phyloP scores from a whole-genome alignment of 2,329 filamentous ascomycete genomes.

The Mycosphaerella sp. region DNA sequence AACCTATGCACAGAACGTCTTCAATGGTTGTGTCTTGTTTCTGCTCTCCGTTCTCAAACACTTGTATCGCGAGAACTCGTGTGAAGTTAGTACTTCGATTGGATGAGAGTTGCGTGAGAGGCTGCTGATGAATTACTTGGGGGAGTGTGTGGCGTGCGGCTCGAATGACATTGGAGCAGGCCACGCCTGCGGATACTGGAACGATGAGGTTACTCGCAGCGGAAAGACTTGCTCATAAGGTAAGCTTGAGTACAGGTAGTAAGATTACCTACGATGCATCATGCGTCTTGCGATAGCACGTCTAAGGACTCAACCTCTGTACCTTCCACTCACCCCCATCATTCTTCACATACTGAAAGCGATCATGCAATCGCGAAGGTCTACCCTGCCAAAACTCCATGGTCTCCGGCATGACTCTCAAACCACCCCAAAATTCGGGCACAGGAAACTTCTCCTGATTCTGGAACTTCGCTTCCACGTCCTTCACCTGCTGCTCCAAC shows the following conservation, averaged over 20 bases:
- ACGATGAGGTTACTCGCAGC: not conserved
- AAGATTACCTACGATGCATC: not conserved
- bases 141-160: not conserved
- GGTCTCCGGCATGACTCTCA: constrained; percentile 75
- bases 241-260: not conserved
- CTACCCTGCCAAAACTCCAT: constrained; percentile 97
- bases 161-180: not conserved
- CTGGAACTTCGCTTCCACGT: constrained; percentile 68
- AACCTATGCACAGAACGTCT: not conserved
- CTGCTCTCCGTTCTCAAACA: not conserved
- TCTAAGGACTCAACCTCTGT: constrained; percentile 65
- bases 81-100: not conserved
- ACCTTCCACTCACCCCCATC: constrained; percentile 42
- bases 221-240: not conserved
- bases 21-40: not conserved
- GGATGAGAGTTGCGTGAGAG: not conserved
- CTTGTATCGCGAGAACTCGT: not conserved
- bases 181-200: not conserved
- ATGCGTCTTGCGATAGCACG: not conserved
- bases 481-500: constrained; percentile 69
- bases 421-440: constrained; percentile 88
- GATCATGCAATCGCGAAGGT: constrained; percentile 83
- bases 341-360: constrained; percentile 73
- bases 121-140: not conserved
- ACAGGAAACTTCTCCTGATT: constrained; percentile 75